Percentiles rank a stretch among this genome's conserved stretches.
These are phyloP conservation scores for Sporothrix globosa DNA, from an alignment of 2,329 filamentous ascomycete species.

Conservation along the genomic window DNA sequence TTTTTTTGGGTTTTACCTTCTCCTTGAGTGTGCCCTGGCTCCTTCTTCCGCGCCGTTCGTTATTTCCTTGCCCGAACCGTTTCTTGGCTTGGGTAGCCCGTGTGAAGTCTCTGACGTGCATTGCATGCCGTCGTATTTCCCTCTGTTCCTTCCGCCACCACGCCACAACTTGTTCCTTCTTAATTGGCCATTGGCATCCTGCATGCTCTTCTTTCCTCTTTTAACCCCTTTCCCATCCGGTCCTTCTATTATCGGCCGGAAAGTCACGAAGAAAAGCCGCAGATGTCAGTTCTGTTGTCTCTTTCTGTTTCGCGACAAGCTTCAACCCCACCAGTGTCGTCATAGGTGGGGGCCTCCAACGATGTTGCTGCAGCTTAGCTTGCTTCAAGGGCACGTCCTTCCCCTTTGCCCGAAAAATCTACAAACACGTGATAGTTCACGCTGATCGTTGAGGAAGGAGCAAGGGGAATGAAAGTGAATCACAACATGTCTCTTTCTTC, in stretches of 20 bases:
- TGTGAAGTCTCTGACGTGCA: conserved; percentile 5
- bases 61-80: conserved; percentile 24
- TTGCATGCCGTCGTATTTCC: conserved; percentile 23
- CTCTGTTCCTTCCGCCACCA: too few relatives aligned
- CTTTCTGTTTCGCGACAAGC: not conserved
- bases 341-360: conserved; percentile 32
- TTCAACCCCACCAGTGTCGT: conserved; percentile 34
- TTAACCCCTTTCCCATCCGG: not conserved
- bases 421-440: conserved; percentile 19
- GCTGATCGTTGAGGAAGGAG: not conserved
- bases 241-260: conserved; percentile 10
- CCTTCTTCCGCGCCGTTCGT: conserved; percentile 11
- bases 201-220: not conserved
- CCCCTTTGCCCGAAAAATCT: conserved; percentile 13
- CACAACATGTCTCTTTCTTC: not conserved
- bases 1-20: not conserved
- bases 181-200: conserved; percentile 13
- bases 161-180: conserved; percentile 7
- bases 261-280: conserved; percentile 2
- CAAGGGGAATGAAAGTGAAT: not conserved
- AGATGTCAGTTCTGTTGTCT: not conserved
- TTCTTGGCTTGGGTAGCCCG: conserved; percentile 9
- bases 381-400: conserved; percentile 4
- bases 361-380: conserved; percentile 16
- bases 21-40: not conserved